Evolutionary conservation across 139 green algal genomes (phyloP), one percentile per base, ranked within the genome.

Genomic region (Picochlorum sp.): DNA sequence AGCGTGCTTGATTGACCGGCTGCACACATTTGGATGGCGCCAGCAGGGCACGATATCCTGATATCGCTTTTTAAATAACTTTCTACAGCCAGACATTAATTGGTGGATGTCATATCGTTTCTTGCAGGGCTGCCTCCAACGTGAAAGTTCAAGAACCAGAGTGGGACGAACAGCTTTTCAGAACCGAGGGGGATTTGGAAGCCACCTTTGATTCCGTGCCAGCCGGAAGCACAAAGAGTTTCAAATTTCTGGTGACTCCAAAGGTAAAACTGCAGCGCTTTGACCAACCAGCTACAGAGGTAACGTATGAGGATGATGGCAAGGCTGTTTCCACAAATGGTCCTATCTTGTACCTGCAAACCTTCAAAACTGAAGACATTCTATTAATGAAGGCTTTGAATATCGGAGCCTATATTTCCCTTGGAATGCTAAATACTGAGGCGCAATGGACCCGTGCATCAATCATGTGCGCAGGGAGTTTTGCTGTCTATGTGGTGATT

Each of bases 201-300:
- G 59, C 59, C 33, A 32, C 13, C 24, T 73, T 55, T 26, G 66
- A 73, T 39, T 39, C 16, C n/a, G 68, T 73, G 32, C 66, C 66
- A 14, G 66, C 50, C 14, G 59, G 59, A 43, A 32, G 51, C 18
- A 50, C 49, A 8, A 20, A 50, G 31, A 25, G 26, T 25, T 49
- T 50, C 32, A 51, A 31, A 30, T 61, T 30, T 32, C 35, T 14
- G 12, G 26, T 61, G 30, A 53, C 55, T 30, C 55, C 55, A 9
- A 61, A 61, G 33, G 14, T 51, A 20, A 14, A 31, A 20, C 14
- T 35, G 14, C 12, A 51, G 4, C 13, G 14, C 25, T 33, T 53
- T 26, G 24, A 50, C 8, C 20, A 43, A 29, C 55, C 55, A 9
- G 40, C n/a, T 3, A 13, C 25, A 18, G 24, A 9, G 14, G 30